Evolutionary conservation across 78 protist species (phyloP), one percentile per base, ranked within the genome.

Genomic region (Polysphondylium violaceum): DNA sequence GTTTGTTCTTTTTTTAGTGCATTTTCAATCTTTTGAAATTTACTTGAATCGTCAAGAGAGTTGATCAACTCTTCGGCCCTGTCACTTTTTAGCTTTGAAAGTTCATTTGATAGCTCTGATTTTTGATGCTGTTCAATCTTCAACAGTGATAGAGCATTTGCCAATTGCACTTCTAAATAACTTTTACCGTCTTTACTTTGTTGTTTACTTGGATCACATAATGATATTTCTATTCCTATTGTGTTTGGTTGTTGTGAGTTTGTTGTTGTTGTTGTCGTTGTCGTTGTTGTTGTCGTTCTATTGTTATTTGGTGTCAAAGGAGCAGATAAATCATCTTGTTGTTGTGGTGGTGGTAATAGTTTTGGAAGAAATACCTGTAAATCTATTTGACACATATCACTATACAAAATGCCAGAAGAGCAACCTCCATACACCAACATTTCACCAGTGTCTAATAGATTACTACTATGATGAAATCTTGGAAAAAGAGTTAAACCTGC

Each of bases 361-460:
- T 23, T 7, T 47, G 91, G 91, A 41, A 78, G 23, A 16, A 78
- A 56, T 43, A 27, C n/a, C 56, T 69, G 67, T 44, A 83, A 71
- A 83, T 83, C 91, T 25, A 83, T 31, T 19, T 14, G 23, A 69
- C 78, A 83, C 79, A 83, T 69, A 35, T 83, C 91, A 33, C 91
- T 83, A 71, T 83, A 83, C 21, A 83, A 35, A 33, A 67, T 64
- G n/a, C 91, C 91, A 33, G 64, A 43, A 1, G 91, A 56, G 44
- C 91, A 83, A 41, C 91, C 91, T 33, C 91, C 91, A 69, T 36
- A 83, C 2, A 58, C 65, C 21, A 83, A 43, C 91, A 83, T 83
- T 29, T 83, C 91, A 17, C 79, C 79, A 11, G 74, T 55, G 1
- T 79, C 77, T 21, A 63, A 9, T 31, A 83, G 14, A 58, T 63